These are phyloP conservation scores for Dothistroma pini DNA, from an alignment of 2,329 filamentous ascomycete genomes.

Conservation along the genomic window DNA sequence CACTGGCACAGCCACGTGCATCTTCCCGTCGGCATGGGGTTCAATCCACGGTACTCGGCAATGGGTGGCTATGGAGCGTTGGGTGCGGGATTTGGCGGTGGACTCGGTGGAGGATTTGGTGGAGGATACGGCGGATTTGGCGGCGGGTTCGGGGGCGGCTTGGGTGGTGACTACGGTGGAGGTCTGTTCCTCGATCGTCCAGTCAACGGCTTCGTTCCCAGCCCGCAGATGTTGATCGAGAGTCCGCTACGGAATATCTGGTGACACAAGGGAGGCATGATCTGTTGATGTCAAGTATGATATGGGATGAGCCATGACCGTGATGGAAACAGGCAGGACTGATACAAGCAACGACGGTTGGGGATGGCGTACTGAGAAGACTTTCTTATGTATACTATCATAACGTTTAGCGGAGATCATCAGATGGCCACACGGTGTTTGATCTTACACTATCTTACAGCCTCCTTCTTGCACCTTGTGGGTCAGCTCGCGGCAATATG, in stretches of 20 bases:
- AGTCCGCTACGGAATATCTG: background rate
- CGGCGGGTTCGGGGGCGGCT: background rate
- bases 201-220: background rate
- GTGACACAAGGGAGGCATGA: background rate
- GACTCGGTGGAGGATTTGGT: background rate
- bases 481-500: too few relatives aligned
- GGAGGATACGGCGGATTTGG: background rate
- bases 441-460: background rate
- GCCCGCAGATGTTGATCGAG: background rate
- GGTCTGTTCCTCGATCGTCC: background rate
- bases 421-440: background rate
- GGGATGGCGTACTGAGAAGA: background rate
- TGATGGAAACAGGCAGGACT: background rate
- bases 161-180: slow-evolving; percentile 1
- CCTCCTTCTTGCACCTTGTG: background rate
- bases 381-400: background rate
- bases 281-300: slow-evolving; percentile 1
- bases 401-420: background rate
- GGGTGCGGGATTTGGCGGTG: background rate
- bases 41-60: background rate
- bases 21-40: background rate
- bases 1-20: background rate
- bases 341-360: background rate
- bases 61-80: background rate
- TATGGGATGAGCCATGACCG: background rate